Conservation (phyloP, 371 early-diverging fungal genomes). For the Smittium culicis region DNA sequence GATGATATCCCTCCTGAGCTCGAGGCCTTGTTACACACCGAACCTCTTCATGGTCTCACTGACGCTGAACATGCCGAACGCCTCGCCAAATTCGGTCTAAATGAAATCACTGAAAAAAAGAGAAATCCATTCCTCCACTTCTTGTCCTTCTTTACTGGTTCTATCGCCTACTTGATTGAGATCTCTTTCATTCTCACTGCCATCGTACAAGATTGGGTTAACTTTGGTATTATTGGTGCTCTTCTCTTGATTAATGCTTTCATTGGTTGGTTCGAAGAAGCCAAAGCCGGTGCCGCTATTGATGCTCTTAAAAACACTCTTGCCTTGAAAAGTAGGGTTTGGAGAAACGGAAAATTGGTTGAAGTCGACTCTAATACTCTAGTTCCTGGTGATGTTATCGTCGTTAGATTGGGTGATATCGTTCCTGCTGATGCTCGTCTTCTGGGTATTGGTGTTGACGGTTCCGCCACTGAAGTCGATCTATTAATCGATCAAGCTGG, state of each 20-base stretch:
- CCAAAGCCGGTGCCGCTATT: slow-evolving; percentile 78
- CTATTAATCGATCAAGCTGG: slow-evolving; percentile 89
- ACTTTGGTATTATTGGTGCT: slow-evolving; percentile 72
- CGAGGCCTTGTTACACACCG: slow-evolving; percentile 51
- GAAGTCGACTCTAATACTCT: slow-evolving; percentile 68
- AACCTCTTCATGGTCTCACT: slow-evolving; percentile 47
- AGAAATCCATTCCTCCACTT: slow-evolving; percentile 75
- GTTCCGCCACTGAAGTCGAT: slow-evolving; percentile 56
- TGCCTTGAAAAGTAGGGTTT: slow-evolving; percentile 64
- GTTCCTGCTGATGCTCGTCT: slow-evolving; percentile 84
- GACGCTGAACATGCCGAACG: slow-evolving; percentile 42
- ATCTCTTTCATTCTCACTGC: slow-evolving; percentile 56
- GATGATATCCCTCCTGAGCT: slow-evolving; percentile 57
- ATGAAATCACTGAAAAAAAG: slow-evolving; percentile 66
- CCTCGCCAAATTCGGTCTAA: slow-evolving; percentile 48
- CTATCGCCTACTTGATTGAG: slow-evolving; percentile 80
- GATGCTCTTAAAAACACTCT: slow-evolving; percentile 80
- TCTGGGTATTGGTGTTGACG: slow-evolving; percentile 69
- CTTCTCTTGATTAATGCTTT: slow-evolving; percentile 74
- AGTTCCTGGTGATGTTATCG: slow-evolving; percentile 80
- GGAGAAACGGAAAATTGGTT: slow-evolving; percentile 60
- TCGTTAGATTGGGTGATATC: slow-evolving; percentile 82
- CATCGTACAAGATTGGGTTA: slow-evolving; percentile 59
- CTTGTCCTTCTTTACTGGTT: slow-evolving; percentile 71
- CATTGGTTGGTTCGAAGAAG: slow-evolving; percentile 81